phyloP scores from a whole-genome alignment of 768 basidiomycete species.

The Termitomyces sp. region DNA sequence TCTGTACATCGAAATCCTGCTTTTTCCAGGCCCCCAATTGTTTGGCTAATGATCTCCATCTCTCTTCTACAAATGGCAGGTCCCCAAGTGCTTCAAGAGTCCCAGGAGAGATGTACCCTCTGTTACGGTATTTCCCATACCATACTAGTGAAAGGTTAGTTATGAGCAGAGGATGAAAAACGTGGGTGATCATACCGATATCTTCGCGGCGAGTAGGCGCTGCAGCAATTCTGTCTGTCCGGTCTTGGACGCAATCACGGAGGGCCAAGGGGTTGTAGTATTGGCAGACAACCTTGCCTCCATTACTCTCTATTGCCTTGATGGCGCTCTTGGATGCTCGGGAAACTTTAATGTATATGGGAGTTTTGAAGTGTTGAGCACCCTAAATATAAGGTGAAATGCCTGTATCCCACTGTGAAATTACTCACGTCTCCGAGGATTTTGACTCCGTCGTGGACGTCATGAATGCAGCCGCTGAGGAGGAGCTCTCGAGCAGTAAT shows the following conservation, averaged over 20 bases:
- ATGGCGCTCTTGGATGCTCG: constrained; percentile 88
- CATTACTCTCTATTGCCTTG: constrained; percentile 72
- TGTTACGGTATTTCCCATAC: constrained; percentile 71
- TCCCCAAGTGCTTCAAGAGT: constrained; percentile 49
- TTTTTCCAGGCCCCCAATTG: constrained; percentile 58
- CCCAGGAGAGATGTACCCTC: constrained; percentile 68
- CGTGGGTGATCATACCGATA: constrained; percentile 54
- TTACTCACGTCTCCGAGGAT: constrained; percentile 69
- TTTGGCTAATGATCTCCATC: constrained; percentile 63
- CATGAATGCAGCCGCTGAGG: constrained; percentile 84
- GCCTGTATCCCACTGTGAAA: neutral
- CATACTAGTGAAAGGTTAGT: constrained; percentile 47
- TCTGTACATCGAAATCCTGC: constrained; percentile 38
- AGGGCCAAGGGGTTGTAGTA: constrained; percentile 89
- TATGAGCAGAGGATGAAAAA: neutral
- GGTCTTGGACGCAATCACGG: constrained; percentile 71
- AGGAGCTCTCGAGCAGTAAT: constrained; percentile 87
- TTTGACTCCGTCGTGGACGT: constrained; percentile 89
- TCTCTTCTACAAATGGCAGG: constrained; percentile 61
- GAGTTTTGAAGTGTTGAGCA: constrained; percentile 56
- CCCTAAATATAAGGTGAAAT: constrained; percentile 40
- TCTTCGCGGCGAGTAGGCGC: constrained; percentile 84
- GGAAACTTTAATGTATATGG: constrained; percentile 80
- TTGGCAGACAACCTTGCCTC: constrained; percentile 85
- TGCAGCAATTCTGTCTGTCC: constrained; percentile 67